Evolutionary conservation across 1,284 basidiomycete species (phyloP), one percentile per base, ranked within the genome.

Genomic region (Puccinia triticina): DNA sequence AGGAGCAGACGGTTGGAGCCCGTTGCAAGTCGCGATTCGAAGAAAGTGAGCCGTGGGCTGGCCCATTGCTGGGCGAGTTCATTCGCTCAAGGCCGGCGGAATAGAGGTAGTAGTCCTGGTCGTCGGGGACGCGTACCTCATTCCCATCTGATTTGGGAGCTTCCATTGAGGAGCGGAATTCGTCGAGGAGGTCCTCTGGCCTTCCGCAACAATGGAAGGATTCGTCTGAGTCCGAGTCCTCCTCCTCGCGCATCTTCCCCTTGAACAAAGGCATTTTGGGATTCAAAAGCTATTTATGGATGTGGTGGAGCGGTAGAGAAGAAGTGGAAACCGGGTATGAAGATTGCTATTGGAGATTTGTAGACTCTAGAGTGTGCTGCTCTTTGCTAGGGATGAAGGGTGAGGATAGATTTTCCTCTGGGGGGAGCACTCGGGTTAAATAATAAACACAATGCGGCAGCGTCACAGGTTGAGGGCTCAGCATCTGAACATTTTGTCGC

Each of bases 171-270:
- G 23, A 26, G 14, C n/a, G 50, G 50, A 50, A 29, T 11, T 73
- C 71, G 0, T 18, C 34, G 8, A 73, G 18, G 1, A 73, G 71
- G 50, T 73, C 71, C 34, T 73, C 43, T n/a, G 71, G 71, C 50
- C 34, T 29, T 23, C 71, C 71, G 50, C 71, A 73, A 73, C 71
- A 73, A n/a, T 73, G 71, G 18, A 73, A 73, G 16, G 71, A 73
- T n/a, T 73, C 71, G 71, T 73, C 71, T 1, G 71, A 73, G 71
- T 73, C 71, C n/a, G 71, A 73, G 50, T 73, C 64, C 23, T 66
- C 64, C 59, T 23, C 46, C n/a, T 50, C 29, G 29, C 71, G 50
- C 48, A 73, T 53, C 32, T 73, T 73, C 5, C 50, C 29, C 50
- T 53, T 73, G 48, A 73, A 37, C 43, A 37, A 29, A 26, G 23